A percentile compares a stretch with the other conserved stretches of the same genome.
phyloP scores from a whole-genome alignment of 2,329 filamentous ascomycete species.

The Incumbomyces lentus region DNA sequence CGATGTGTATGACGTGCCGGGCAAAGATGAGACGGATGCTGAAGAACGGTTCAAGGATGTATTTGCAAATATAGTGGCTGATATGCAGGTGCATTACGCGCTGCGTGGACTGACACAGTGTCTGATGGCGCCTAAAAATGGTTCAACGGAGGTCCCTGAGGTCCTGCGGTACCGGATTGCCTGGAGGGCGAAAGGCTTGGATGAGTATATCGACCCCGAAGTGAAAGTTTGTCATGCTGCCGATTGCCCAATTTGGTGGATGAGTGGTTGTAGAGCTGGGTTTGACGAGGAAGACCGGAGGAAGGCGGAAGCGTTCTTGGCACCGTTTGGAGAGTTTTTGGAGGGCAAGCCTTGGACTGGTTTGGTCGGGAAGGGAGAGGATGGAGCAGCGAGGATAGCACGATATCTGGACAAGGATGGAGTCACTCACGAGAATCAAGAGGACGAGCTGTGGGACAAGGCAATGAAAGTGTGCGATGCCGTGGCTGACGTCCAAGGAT shows the following conservation, averaged over 20 bases:
- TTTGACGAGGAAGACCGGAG: constrained; percentile 14
- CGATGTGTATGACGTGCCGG: constrained; percentile 15
- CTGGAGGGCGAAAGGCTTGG: constrained; percentile 19
- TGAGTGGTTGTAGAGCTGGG: constrained; percentile 16
- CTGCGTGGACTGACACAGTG: constrained; percentile 26
- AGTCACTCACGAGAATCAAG: constrained; percentile 12
- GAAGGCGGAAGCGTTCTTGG: constrained; percentile 13
- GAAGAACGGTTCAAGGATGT: constrained; percentile 28
- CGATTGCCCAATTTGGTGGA: constrained; percentile 20
- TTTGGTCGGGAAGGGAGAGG: constrained; percentile 7
- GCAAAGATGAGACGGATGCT: constrained; percentile 20
- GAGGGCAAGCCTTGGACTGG: constrained; percentile 12
- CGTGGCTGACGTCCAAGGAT: constrained; percentile 6
- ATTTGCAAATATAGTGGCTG: constrained; percentile 34
- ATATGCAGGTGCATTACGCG: constrained; percentile 32
- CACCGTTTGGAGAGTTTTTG: constrained; percentile 18
- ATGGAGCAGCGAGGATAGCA: constrained; percentile 5
- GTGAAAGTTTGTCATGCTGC: constrained; percentile 18
- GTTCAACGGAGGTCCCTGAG: not conserved
- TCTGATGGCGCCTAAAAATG: constrained; percentile 12
- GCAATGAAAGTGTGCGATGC: constrained; percentile 16
- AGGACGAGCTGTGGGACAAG: constrained; percentile 18
- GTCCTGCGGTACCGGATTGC: constrained; percentile 19
- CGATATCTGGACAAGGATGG: constrained; percentile 15
- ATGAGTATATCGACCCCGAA: constrained; percentile 16